These are phyloP conservation scores for Fusarium coicis DNA, from an alignment of 2,329 filamentous ascomycete species.

Conservation along the genomic window DNA sequence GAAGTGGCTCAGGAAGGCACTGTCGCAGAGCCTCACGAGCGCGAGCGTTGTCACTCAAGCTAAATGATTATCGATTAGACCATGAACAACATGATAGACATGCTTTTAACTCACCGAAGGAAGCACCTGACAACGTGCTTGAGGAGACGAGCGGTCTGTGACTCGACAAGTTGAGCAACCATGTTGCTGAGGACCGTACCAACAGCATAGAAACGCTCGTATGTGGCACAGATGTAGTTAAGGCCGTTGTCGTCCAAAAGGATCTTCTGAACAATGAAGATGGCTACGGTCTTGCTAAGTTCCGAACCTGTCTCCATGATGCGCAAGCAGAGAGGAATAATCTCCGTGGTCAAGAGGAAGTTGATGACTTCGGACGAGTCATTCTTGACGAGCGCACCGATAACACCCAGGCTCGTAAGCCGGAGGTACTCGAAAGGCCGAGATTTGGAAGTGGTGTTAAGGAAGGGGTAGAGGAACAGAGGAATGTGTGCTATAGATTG, in stretches of 20 bases:
- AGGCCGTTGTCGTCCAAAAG: conserved; percentile 95
- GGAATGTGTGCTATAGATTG: conserved; percentile 84
- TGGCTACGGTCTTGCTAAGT: conserved; percentile 97
- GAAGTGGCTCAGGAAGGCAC: conserved; percentile 97
- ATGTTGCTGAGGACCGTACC: conserved; percentile 98
- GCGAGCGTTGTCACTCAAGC: conserved; percentile 93
- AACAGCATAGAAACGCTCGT: conserved; percentile 97
- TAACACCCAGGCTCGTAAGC: conserved; percentile 94
- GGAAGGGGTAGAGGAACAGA: conserved; percentile 95
- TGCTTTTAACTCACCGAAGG: conserved; percentile 77
- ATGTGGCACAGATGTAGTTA: conserved; percentile 98
- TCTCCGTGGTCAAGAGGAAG: conserved; percentile 97
- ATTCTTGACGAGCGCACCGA: conserved; percentile 97
- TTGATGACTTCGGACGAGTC: conserved; percentile 99
- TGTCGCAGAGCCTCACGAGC: conserved; percentile 94
- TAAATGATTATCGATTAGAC: conserved; percentile 51
- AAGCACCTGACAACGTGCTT: conserved; percentile 99
- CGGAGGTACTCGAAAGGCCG: conserved; percentile 97
- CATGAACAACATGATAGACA: neutral
- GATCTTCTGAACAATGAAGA: conserved; percentile 99
- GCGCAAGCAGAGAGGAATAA: conserved; percentile 94
- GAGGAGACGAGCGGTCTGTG: conserved; percentile 92
- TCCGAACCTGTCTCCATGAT: conserved; percentile 99
- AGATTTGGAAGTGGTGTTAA: conserved; percentile 98
- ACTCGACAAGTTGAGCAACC: conserved; percentile 97